These are phyloP conservation scores for Laguncularia racemosa DNA, from an alignment of 345 rosid genomes.

Conservation along the genomic window DNA sequence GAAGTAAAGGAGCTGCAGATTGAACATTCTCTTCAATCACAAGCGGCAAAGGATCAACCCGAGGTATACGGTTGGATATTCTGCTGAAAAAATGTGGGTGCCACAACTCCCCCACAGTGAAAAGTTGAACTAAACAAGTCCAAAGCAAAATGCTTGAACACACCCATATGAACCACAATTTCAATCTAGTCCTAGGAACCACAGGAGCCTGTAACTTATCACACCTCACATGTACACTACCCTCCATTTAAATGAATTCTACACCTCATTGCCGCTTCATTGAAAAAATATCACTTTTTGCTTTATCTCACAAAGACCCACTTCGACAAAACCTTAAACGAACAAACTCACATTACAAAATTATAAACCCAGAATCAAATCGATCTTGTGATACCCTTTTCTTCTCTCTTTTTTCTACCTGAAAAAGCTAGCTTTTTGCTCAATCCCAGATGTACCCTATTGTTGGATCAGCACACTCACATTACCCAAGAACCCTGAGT, in stretches of 20 bases:
- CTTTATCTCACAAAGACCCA: not conserved
- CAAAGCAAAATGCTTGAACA: slow-evolving; percentile 90
- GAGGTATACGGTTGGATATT: slow-evolving; percentile 39
- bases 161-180: slow-evolving; percentile 79
- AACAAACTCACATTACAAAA: no score
- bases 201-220: slow-evolving; percentile 49
- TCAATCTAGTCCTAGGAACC: slow-evolving; percentile 57
- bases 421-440: no score
- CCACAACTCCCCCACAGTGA: slow-evolving; percentile 88
- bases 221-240: slow-evolving; percentile 34
- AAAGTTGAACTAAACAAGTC: slow-evolving; percentile 95
- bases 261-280: slow-evolving; percentile 72
- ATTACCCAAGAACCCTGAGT: no score
- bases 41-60: slow-evolving; percentile 25
- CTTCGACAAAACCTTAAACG: not conserved
- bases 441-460: no score
- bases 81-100: slow-evolving; percentile 49
- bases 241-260: slow-evolving; percentile 51
- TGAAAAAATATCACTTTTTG: slow-evolving; percentile 4
- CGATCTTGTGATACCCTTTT: no score
- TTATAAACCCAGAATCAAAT: no score
- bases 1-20: slow-evolving; percentile 40
- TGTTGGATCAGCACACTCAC: no score
- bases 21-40: slow-evolving; percentile 24
- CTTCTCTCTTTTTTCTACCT: no score